Conservation (phyloP, 768 basidiomycete species). For the Strobilomyces echinocephalus region DNA sequence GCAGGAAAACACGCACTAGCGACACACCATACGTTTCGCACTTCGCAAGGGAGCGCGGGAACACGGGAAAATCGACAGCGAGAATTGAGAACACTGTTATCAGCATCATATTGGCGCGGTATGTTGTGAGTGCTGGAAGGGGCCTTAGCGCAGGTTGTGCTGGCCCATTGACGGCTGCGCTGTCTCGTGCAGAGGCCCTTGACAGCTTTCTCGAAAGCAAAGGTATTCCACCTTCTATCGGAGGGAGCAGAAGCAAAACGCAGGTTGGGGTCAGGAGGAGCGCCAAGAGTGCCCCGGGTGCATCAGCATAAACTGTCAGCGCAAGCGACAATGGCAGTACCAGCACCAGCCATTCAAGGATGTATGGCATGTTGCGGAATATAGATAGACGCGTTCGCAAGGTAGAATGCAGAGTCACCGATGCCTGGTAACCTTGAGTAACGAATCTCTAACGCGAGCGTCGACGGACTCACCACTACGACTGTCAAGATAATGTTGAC, state of each 20-base stretch:
- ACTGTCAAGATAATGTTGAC: slow-evolving; percentile 66
- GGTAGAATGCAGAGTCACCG: slow-evolving; percentile 66
- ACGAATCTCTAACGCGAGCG: background rate
- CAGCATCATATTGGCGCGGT: slow-evolving; percentile 92
- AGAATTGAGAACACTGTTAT: slow-evolving; percentile 89
- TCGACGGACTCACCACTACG: slow-evolving; percentile 48
- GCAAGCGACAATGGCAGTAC: slow-evolving; percentile 76
- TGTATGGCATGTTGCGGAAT: slow-evolving; percentile 34
- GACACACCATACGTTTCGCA: slow-evolving; percentile 94
- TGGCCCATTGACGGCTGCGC: background rate
- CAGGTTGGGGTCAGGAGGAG: slow-evolving; percentile 44
- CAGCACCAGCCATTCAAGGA: slow-evolving; percentile 58
- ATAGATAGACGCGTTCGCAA: slow-evolving; percentile 46
- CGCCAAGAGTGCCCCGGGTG: slow-evolving; percentile 48
- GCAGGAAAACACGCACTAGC: slow-evolving; percentile 49
- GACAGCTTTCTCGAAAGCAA: slow-evolving; percentile 43
- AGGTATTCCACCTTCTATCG: slow-evolving; percentile 41
- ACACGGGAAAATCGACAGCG: slow-evolving; percentile 92
- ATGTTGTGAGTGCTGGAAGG: slow-evolving; percentile 77
- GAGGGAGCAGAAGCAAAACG: slow-evolving; percentile 42
- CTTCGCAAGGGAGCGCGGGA: slow-evolving; percentile 84
- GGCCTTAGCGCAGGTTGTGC: slow-evolving; percentile 28
- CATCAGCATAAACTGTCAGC: slow-evolving; percentile 69
- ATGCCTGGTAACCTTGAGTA: slow-evolving; percentile 45
- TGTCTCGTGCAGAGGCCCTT: background rate